Base-by-base conservation (phyloP, 352 stramenopile species). In the Pythium dissotocum region DNA sequence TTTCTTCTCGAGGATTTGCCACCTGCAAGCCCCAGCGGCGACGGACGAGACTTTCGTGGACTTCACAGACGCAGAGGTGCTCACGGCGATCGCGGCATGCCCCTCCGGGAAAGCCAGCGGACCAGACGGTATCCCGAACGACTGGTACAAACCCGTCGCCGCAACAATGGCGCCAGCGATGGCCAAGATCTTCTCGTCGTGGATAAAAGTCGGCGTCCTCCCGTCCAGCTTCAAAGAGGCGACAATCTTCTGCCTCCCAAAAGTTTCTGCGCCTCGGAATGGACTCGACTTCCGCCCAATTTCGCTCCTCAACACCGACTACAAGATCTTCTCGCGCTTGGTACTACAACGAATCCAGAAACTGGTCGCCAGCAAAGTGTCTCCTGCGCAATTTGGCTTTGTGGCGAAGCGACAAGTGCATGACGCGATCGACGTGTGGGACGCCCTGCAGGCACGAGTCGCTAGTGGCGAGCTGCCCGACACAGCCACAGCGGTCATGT, bases 261-360 rank as follows among this genome's bases (percentile, higher is more conserved):
- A 67, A 16, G 4, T 28, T 0, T 48, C 60, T 4, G 26, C 48
- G 6, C 57, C 57, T 4, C 18, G 26, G 9, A 61, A 38, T 3
- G 61, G 61, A 1, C 38, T 67, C 1, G 61, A 67, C 28, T 61
- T 28, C 36, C 61, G 61, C 1, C 61, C 35, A 2, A 67, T 61
- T 16, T 53, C 51, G 9, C 21, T 61, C 2, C 61, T 67, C 0
- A 67, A 67, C 26, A 61, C 51, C 30, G 61, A 67, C 52, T 67
- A 67, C 61, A 67, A 67, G 52, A 53, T 67, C 9, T 53, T 54
- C 52, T 32, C 61, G 0, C 51, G 61, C 9, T 6, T 67, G n/a
- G 16, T 67, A 0, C 26, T 61, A 0, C 16, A 33, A 4, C 51
- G 51, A 9, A 18, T 67, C 28, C 28, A 30, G 28, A 1, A 30